A percentile compares a stretch with the other conserved stretches of the same genome.
Conservation (phyloP, 202 grass and related monocot species). For the Digitaria exilis region DNA sequence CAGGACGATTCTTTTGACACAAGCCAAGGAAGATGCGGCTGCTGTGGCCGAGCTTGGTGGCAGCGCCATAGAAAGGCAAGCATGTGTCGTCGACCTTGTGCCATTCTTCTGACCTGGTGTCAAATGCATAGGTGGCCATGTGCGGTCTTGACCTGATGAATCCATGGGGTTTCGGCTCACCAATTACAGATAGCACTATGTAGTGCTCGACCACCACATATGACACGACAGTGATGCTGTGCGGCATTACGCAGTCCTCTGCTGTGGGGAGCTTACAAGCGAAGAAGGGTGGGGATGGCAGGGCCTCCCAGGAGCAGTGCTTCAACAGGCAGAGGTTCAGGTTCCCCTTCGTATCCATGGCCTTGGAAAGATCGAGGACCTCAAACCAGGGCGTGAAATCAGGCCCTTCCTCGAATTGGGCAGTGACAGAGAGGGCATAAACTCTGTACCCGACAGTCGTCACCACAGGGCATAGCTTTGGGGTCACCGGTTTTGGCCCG, state of each 20-base stretch:
- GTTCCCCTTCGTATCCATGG: background rate
- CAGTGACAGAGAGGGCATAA: background rate
- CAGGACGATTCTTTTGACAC: background rate
- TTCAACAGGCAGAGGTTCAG: conserved; percentile 4
- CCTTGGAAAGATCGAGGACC: conserved; percentile 9
- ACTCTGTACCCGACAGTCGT: background rate
- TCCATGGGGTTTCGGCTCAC: no score
- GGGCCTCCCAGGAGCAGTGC: background rate
- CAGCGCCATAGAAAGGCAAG: background rate
- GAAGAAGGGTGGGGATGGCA: background rate
- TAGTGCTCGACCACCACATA: background rate
- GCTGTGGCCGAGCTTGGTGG: no score
- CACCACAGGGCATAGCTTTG: background rate
- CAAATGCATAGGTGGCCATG: background rate
- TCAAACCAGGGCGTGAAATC: conserved; percentile 19
- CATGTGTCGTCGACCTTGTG: background rate
- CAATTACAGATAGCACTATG: background rate
- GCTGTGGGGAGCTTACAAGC: background rate
- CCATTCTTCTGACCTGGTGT: background rate
- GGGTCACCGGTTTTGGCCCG: background rate
- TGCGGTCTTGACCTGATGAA: no score
- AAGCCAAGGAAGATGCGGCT: background rate
- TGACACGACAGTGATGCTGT: background rate
- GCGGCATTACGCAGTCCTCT: background rate
- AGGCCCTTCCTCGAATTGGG: background rate